phyloP scores from a whole-genome alignment of 768 basidiomycete genomes.

The Terana coerulea region DNA sequence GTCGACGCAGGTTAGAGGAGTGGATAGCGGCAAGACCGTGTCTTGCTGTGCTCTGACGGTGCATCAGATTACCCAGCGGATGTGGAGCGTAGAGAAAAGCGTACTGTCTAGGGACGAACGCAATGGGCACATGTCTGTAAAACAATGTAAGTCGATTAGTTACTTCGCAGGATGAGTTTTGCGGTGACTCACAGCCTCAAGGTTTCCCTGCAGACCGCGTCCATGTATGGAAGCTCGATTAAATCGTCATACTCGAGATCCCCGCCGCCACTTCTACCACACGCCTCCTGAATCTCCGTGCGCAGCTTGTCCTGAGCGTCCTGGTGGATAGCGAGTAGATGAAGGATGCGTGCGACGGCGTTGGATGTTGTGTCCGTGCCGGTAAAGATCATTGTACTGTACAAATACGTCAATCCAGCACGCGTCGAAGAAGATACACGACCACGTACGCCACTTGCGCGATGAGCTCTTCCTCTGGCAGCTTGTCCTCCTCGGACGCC shows the following conservation, averaged over 20 bases:
- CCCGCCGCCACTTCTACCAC: neutral
- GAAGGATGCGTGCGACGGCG: slow-evolving; percentile 23
- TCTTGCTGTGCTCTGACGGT: slow-evolving; percentile 18
- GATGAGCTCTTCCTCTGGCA: slow-evolving; percentile 23
- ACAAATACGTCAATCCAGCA: too few relatives aligned
- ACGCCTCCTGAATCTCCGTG: slow-evolving; percentile 20
- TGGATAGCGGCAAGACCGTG: slow-evolving; percentile 37
- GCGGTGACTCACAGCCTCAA: slow-evolving; percentile 22
- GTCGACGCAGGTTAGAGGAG: slow-evolving; percentile 33
- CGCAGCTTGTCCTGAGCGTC: slow-evolving; percentile 25
- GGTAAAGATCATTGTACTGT: slow-evolving; percentile 21
- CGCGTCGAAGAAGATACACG: neutral
- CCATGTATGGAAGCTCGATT: slow-evolving; percentile 22
- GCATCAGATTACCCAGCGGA: too few relatives aligned
- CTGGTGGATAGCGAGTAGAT: slow-evolving; percentile 21
- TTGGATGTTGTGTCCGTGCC: slow-evolving; percentile 27
- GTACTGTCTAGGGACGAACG: too few relatives aligned
- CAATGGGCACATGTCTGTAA: too few relatives aligned
- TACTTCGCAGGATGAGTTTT: too few relatives aligned
- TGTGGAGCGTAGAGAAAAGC: too few relatives aligned
- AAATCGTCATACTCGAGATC: slow-evolving; percentile 24
- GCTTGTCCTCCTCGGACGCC: slow-evolving; percentile 18
- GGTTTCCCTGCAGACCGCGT: slow-evolving; percentile 23
- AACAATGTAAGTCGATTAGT: too few relatives aligned
- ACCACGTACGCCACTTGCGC: slow-evolving; percentile 23